These are phyloP conservation scores for Erysimum cheiranthoides DNA, from an alignment of 345 rosid genomes.

Conservation along the genomic window DNA sequence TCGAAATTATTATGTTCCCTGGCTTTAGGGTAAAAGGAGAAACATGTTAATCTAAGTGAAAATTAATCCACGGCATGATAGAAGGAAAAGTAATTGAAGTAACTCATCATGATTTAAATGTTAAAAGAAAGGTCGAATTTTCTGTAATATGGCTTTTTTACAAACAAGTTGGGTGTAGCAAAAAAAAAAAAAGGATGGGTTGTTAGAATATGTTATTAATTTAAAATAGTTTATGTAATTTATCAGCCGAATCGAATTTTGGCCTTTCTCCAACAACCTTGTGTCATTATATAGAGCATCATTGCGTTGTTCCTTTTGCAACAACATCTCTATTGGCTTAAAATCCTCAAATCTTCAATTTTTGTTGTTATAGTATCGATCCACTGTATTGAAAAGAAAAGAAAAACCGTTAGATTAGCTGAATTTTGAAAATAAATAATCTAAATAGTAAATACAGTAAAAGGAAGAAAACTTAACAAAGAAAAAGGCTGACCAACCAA, in stretches of 20 bases:
- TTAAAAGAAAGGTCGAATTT: neutral
- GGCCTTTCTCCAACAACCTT: constrained; percentile 37
- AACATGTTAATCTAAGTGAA: constrained; percentile 11
- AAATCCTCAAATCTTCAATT: neutral
- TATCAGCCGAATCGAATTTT: constrained; percentile 36
- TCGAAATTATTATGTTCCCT: constrained; percentile 42
- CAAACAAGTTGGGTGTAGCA: neutral
- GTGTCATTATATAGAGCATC: constrained; percentile 14
- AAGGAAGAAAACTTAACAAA: constrained; percentile 2
- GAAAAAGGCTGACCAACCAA: constrained; percentile 35
- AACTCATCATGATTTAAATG: constrained; percentile 13
- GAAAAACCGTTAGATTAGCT: neutral
- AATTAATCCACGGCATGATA: constrained; percentile 43
- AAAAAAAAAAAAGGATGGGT: neutral
- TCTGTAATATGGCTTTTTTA: neutral
- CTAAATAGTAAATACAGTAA: constrained; percentile 7
- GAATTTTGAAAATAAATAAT: constrained; percentile 19
- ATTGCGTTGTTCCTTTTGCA: constrained; percentile 16
- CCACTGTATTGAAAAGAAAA: too few species aligned
- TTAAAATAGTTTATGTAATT: constrained; percentile 1
- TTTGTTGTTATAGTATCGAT: neutral
- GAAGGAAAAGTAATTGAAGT: constrained; percentile 40
- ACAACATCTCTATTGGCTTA: neutral
- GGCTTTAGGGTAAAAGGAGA: constrained; percentile 14
- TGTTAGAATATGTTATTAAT: constrained; percentile 1